Base-by-base conservation (phyloP, 2,329 filamentous ascomycete genomes). In the Zymoseptoria tritici region DNA sequence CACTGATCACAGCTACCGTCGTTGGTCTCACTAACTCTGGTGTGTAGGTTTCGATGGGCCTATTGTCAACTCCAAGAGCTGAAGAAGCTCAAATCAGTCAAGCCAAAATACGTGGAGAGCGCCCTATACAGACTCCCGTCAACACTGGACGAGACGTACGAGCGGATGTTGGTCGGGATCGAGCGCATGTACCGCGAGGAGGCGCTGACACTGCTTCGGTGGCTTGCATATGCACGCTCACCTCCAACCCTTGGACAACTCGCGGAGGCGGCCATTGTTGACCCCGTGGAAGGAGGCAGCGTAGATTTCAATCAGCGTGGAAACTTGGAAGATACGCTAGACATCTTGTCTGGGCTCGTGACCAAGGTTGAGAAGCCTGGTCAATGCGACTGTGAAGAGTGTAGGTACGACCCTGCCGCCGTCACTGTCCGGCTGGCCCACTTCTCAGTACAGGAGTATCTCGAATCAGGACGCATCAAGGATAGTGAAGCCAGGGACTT, bases 11-110 rank as follows among this genome's bases (percentile, higher is more conserved):
- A n/a, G n/a, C n/a, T n/a, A n/a, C n/a, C n/a, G n/a, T n/a, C n/a
- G n/a, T n/a, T n/a, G n/a, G n/a, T n/a, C n/a, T n/a, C n/a, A n/a
- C n/a, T n/a, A n/a, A n/a, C n/a, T n/a, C n/a, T n/a, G n/a, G n/a
- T n/a, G n/a, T n/a, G n/a, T 26, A 69, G 66, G 66, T 69, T 67
- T 26, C 57, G 66, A 21, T 69, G 66, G 67, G 67, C 62, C 11
- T 62, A 58, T 29, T 67, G 63, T 16, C 67, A 68, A 60, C 55
- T 68, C 19, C 59, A 67, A 16, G 63, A 59, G 54, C 57, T 68
- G 3, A 62, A 61, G 53, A 61, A 52, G 31, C 55, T 62, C 20
- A 58, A 58, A 21, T 55, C 56, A 19, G 22, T 51, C 16, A 59
- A 55, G 11, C 55, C 58, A 1, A 58, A 57, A 31, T 58, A 61